Conservation (phyloP, 2,329 filamentous ascomycete species). For the Apiospora hydei region DNA sequence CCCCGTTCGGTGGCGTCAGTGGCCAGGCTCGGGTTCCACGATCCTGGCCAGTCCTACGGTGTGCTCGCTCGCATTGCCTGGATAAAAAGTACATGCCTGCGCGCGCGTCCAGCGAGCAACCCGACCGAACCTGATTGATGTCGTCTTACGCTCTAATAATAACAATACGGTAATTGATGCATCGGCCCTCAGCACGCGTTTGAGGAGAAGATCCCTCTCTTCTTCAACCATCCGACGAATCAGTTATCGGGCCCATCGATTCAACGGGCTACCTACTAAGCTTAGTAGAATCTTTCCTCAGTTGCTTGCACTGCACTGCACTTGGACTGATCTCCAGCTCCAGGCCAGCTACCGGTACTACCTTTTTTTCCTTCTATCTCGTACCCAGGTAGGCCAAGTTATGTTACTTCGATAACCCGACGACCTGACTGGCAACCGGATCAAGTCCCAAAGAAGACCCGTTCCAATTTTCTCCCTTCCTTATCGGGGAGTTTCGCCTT, state of each 20-base stretch:
- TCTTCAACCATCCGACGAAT: neutral
- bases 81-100: neutral
- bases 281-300: slow-evolving; percentile 15
- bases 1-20: slow-evolving; percentile 17
- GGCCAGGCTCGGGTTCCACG: slow-evolving; percentile 5
- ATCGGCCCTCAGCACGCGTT: neutral
- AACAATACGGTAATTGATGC: neutral
- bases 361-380: neutral
- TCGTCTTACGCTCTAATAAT: slow-evolving; percentile 11
- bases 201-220: neutral
- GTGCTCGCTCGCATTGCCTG: neutral
- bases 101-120: neutral
- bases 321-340: neutral
- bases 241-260: neutral
- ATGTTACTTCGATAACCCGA: neutral
- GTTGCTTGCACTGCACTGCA: neutral
- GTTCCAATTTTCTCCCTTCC: slow-evolving; percentile 18
- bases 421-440: slow-evolving; percentile 10
- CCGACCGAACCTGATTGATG: neutral
- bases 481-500: slow-evolving; percentile 19
- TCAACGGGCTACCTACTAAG: neutral
- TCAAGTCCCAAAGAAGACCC: slow-evolving; percentile 15
- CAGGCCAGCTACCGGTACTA: neutral
- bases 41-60: slow-evolving; percentile 5
- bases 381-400: neutral